phyloP scores from a whole-genome alignment of 2,329 filamentous ascomycete genomes.

The Aureobasidium mangrovei region DNA sequence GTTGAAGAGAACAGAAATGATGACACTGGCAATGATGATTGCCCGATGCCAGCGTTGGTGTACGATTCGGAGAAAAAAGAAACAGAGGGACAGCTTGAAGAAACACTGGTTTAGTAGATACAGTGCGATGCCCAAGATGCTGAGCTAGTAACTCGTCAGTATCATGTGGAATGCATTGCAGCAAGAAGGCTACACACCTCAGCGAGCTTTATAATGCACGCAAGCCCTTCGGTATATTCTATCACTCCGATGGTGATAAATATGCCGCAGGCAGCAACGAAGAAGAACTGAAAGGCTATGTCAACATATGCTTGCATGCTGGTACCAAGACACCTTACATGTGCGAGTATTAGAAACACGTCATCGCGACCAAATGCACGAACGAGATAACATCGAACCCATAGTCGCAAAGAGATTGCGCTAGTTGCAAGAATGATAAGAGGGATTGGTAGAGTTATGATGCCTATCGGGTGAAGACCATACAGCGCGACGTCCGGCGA shows the following conservation, averaged over 20 bases:
- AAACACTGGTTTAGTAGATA: constrained; percentile 15
- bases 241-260: constrained; percentile 10
- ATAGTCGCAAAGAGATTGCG: constrained; percentile 4
- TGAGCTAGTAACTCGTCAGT: neutral
- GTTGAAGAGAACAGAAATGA: constrained; percentile 11
- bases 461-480: constrained; percentile 1
- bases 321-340: neutral
- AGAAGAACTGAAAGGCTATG: constrained; percentile 6
- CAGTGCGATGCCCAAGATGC: neutral
- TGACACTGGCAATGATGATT: constrained; percentile 11
- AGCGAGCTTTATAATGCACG: neutral
- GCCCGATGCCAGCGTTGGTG: constrained; percentile 3
- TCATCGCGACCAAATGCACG: constrained; percentile 5
- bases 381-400: neutral
- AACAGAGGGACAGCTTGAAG: constrained; percentile 15
- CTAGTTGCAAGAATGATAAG: neutral
- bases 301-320: neutral
- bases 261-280: constrained; percentile 10
- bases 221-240: constrained; percentile 9
- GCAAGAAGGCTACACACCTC: neutral
- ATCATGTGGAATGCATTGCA: neutral
- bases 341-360: neutral
- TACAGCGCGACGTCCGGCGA: constrained; percentile 9
- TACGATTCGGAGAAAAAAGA: constrained; percentile 15
- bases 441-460: constrained; percentile 1